Conservation (phyloP, 1,284 basidiomycete genomes). For the Entoloma clypeatum region DNA sequence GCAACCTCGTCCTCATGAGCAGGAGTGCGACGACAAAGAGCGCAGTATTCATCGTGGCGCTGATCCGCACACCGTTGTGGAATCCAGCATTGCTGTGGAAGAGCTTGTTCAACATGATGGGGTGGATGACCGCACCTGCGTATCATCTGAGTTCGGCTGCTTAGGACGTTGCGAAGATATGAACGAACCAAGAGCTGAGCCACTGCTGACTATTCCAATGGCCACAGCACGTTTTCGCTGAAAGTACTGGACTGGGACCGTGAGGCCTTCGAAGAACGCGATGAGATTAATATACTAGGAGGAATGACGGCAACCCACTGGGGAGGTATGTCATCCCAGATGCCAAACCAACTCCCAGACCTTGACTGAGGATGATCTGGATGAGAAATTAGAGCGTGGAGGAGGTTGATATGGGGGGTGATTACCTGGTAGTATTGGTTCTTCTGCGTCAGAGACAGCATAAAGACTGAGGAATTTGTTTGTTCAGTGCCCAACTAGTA, state of each 20-base stretch:
- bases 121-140: constrained; percentile 45
- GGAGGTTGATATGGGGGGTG: neutral
- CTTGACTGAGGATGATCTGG: constrained; percentile 14
- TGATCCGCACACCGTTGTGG: constrained; percentile 40
- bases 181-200: constrained; percentile 7
- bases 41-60: constrained; percentile 33
- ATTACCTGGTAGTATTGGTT: constrained; percentile 10
- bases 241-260: constrained; percentile 45
- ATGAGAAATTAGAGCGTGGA: neutral
- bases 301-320: neutral
- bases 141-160: constrained; percentile 24
- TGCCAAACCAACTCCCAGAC: constrained; percentile 10
- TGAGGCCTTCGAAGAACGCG: no score
- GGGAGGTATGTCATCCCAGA: constrained; percentile 11
- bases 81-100: constrained; percentile 42
- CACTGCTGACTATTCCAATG: constrained; percentile 42
- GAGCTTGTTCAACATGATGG: constrained; percentile 49
- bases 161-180: constrained; percentile 1
- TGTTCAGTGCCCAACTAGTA: neutral
- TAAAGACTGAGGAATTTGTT: constrained; percentile 22
- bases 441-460: constrained; percentile 13
- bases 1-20: constrained; percentile 31
- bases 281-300: no score
- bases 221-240: constrained; percentile 40
- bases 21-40: constrained; percentile 35